Percentiles rank a stretch among this genome's conserved stretches.
phyloP scores from a whole-genome alignment of 257 asterid genomes.

The Solanum commersonii region DNA sequence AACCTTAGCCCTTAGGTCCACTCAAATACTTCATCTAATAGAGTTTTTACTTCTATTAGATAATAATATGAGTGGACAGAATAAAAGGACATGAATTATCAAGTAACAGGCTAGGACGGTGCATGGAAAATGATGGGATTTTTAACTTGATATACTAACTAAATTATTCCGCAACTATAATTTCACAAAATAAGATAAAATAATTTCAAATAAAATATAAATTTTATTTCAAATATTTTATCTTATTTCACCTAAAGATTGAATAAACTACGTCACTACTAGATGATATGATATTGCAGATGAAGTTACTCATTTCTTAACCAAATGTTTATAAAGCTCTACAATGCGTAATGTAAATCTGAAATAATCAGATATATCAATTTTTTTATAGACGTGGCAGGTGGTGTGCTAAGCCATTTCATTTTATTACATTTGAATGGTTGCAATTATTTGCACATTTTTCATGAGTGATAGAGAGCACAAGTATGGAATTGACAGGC shows the following conservation, averaged over 20 bases:
- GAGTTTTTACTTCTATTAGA: neutral
- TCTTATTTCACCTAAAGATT: neutral
- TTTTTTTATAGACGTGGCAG: neutral
- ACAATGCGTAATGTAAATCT: no score
- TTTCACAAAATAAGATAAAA: no score
- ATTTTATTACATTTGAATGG: neutral
- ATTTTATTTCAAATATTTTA: no score
- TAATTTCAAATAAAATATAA: no score
- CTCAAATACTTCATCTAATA: neutral
- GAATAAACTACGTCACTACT: neutral
- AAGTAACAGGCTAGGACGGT: no score
- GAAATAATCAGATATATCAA: no score
- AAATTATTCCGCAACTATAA: no score
- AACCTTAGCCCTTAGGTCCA: neutral
- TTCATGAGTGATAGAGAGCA: neutral
- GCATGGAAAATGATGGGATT: neutral
- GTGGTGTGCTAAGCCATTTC: neutral
- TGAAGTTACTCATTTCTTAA: no score
- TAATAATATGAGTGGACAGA: neutral
- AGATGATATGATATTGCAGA: no score
- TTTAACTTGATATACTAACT: no score
- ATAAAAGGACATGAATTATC: no score
- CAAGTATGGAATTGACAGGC: neutral
- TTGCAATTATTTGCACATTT: neutral
- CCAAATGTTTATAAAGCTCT: no score